phyloP scores from a whole-genome alignment of 768 basidiomycete species.

The Mrakia blollopis region DNA sequence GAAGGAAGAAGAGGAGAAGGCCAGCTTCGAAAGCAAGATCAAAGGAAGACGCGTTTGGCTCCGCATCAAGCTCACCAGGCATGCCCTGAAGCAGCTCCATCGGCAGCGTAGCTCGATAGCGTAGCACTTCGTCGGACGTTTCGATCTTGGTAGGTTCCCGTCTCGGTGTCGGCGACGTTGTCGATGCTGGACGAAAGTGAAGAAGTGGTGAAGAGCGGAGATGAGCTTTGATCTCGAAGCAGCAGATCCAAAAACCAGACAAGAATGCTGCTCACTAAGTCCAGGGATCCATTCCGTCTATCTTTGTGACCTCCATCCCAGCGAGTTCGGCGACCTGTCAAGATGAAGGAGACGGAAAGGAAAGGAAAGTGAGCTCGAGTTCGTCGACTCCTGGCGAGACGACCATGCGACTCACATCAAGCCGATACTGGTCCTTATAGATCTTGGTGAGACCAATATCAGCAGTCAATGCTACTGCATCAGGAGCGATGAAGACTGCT shows the following conservation, averaged over 20 bases:
- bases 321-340: not conserved
- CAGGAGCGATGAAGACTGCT: constrained; percentile 16
- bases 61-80: not conserved
- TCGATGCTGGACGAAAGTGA: not conserved
- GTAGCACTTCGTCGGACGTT: constrained; percentile 7
- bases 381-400: not conserved
- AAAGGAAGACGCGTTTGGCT: not conserved
- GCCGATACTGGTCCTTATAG: not conserved
- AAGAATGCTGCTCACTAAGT: not conserved
- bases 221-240: not conserved
- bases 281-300: not conserved
- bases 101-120: not conserved
- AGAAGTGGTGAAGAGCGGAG: not conserved
- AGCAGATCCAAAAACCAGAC: not conserved
- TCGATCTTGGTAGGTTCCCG: constrained; percentile 10
- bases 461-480: not conserved
- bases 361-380: not conserved
- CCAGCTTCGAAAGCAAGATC: not conserved
- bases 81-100: not conserved
- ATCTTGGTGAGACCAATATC: not conserved
- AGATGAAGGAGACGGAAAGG: not conserved
- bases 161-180: constrained; percentile 10
- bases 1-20: not conserved
- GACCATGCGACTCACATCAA: not conserved
- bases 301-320: not conserved